A percentile compares a stretch with the other conserved stretches of the same genome.
Conservation (phyloP, 495 filamentous ascomycete genomes). For the Achaetomiella virescens region DNA sequence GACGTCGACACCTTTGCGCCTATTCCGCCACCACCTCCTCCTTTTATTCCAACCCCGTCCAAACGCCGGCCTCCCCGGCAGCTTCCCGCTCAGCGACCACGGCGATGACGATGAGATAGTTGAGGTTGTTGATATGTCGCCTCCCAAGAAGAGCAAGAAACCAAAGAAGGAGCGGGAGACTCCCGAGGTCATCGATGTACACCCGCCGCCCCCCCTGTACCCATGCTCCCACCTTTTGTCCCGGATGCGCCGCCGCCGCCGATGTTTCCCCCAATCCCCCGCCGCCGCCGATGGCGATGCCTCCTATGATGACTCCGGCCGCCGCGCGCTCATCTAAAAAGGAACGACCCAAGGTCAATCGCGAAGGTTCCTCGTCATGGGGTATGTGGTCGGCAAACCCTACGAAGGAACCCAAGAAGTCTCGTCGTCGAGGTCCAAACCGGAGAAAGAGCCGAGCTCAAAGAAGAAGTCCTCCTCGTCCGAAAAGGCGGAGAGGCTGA, state of each 20-base stretch:
- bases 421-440: slow-evolving; percentile 33
- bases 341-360: slow-evolving; percentile 42
- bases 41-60: slow-evolving; percentile 22
- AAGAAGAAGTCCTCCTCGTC: slow-evolving; percentile 26
- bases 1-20: slow-evolving; percentile 18
- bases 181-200: slow-evolving; percentile 27
- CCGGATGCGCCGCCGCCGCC: slow-evolving; percentile 37
- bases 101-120: slow-evolving; percentile 39
- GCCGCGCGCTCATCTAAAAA: slow-evolving; percentile 37
- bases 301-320: slow-evolving; percentile 18
- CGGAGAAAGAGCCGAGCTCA: slow-evolving; percentile 30
- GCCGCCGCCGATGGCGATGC: no score
- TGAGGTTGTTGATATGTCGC: slow-evolving; percentile 42
- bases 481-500: slow-evolving; percentile 40
- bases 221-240: slow-evolving; percentile 36
- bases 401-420: slow-evolving; percentile 33
- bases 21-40: slow-evolving; percentile 16
- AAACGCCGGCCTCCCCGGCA: slow-evolving; percentile 44
- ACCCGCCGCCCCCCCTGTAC: slow-evolving; percentile 20
- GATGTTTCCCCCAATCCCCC: slow-evolving; percentile 9
- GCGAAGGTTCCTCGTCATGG: slow-evolving; percentile 39
- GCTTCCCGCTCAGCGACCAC: slow-evolving; percentile 37
- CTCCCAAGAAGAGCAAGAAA: slow-evolving; percentile 35
- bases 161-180: slow-evolving; percentile 20
- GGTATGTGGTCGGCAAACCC: slow-evolving; percentile 38